Evolutionary conservation across 306 rosid genomes (phyloP).

Genomic region (Dryas alaskensis): DNA sequence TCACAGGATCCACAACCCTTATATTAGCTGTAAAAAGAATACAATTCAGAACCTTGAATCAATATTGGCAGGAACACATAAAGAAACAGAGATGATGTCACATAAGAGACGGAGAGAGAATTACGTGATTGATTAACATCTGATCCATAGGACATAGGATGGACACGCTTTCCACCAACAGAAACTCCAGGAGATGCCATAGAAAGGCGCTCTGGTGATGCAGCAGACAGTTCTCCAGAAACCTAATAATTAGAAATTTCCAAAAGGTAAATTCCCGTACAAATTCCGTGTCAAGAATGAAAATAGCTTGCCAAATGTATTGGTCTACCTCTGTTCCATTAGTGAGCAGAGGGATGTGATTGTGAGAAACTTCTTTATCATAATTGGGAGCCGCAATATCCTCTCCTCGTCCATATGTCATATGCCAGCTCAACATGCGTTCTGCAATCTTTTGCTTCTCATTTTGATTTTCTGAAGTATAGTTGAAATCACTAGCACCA

Average conservation of each 20-base stretch:
- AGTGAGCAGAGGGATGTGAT: conserved; percentile 56
- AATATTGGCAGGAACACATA: conserved; percentile 19
- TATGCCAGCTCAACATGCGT: conserved; percentile 86
- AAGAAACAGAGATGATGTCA: conserved; percentile 9
- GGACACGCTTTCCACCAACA: conserved; percentile 63
- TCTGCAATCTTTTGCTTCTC: conserved; percentile 88
- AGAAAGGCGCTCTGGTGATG: conserved; percentile 83
- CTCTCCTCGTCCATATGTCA: conserved; percentile 64
- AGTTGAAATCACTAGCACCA: conserved; percentile 59
- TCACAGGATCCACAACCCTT: conserved; percentile 63
- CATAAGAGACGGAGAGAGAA: conserved; percentile 14
- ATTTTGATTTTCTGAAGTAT: conserved; percentile 64
- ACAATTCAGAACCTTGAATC: conserved; percentile 27
- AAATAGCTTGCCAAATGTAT: conserved; percentile 16
- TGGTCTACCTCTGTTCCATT: conserved; percentile 76
- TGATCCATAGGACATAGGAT: conserved; percentile 59
- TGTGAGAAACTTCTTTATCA: conserved; percentile 79
- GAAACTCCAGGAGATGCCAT: conserved; percentile 82
- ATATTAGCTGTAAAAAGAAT: conserved; percentile 57
- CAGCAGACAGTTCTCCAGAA: conserved; percentile 91
- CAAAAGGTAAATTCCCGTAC: conserved; percentile 11
- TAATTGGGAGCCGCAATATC: conserved; percentile 60
- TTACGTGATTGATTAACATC: conserved; percentile 81
- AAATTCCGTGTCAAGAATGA: background rate
- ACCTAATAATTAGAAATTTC: conserved; percentile 43